These are phyloP conservation scores for Paramecium tetraurelia DNA, from an alignment of 73 alveolate genomes.

Conservation along the genomic window DNA sequence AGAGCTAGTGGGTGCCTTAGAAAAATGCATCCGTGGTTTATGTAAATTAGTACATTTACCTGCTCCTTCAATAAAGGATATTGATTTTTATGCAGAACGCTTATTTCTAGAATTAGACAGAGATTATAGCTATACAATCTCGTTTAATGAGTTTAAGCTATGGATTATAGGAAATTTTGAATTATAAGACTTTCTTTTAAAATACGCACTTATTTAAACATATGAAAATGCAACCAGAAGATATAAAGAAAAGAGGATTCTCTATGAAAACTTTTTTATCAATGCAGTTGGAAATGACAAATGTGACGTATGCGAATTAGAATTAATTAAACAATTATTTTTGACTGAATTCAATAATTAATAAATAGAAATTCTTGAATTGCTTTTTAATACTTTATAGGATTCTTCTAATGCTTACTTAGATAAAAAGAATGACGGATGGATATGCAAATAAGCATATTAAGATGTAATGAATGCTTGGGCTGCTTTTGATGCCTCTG, in stretches of 20 bases:
- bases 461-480: constrained; percentile 51
- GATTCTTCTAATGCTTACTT: constrained; percentile 29
- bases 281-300: neutral
- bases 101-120: constrained; percentile 17
- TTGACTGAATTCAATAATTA: constrained; percentile 34
- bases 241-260: neutral
- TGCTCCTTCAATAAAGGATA: constrained; percentile 19
- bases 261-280: neutral
- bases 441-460: constrained; percentile 21
- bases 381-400: neutral
- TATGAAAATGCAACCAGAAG: neutral
- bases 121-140: constrained; percentile 14
- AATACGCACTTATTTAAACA: neutral
- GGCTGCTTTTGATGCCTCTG: constrained; percentile 57
- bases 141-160: constrained; percentile 17
- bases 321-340: neutral
- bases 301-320: neutral
- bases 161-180: constrained; percentile 49
- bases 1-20: constrained; percentile 1
- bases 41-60: constrained; percentile 43
- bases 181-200: constrained; percentile 40
- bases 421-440: neutral
- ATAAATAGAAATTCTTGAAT: neutral
- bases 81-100: constrained; percentile 46
- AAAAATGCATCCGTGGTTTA: constrained; percentile 3